Evolutionary conservation across 2,329 filamentous ascomycete genomes (phyloP).

Genomic region (Epichloe gansuensis): DNA sequence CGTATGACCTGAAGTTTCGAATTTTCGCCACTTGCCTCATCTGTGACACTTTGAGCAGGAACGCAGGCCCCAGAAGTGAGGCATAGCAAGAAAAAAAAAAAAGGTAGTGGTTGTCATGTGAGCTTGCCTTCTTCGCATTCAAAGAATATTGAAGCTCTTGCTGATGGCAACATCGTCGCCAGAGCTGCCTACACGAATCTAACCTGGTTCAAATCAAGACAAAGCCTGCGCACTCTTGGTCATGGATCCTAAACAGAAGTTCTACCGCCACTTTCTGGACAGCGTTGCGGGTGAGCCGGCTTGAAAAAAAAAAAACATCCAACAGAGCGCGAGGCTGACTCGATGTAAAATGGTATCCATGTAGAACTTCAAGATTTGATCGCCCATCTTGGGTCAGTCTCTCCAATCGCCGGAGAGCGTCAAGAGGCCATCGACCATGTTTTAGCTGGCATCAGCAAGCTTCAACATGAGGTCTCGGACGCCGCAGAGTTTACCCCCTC

Average conservation of each 20-base stretch:
- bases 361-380: constrained; percentile 68
- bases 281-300: constrained; percentile 52
- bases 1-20: neutral
- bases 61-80: no score
- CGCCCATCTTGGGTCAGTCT: constrained; percentile 47
- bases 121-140: no score
- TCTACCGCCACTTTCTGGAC: constrained; percentile 73
- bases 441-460: constrained; percentile 62
- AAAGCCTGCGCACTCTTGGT: neutral
- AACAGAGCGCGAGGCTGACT: neutral
- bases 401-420: constrained; percentile 56
- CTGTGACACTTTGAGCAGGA: no score
- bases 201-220: neutral
- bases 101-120: no score
- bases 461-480: constrained; percentile 78
- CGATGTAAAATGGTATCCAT: neutral
- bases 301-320: neutral
- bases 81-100: no score
- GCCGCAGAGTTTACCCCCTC: constrained; percentile 70
- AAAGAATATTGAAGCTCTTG: neutral
- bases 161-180: neutral
- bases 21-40: no score
- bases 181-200: neutral
- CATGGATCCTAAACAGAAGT: constrained; percentile 53
- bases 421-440: constrained; percentile 71